Evolutionary conservation across 2,329 filamentous ascomycete species (phyloP).

Genomic region (Daldinia sp.): DNA sequence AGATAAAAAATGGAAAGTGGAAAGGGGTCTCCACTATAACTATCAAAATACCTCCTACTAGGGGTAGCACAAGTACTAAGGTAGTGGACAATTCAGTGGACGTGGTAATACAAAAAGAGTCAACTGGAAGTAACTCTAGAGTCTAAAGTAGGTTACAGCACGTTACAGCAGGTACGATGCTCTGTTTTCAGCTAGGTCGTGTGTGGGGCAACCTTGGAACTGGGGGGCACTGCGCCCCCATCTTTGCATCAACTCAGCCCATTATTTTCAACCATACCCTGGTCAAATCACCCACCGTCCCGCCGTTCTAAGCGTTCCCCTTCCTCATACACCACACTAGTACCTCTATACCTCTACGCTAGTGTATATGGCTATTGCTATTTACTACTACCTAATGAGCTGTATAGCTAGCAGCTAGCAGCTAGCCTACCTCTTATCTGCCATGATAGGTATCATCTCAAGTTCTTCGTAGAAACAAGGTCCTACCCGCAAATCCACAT

Average conservation of each 20-base stretch:
- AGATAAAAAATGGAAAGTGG: too few species aligned
- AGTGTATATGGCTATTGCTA: too few species aligned
- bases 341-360: too few species aligned
- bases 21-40: constrained; percentile 11
- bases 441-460: too few species aligned
- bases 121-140: too few species aligned
- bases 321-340: too few species aligned
- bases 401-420: too few species aligned
- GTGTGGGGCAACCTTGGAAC: constrained; percentile 21
- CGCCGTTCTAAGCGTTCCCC: neutral
- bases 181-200: constrained; percentile 8
- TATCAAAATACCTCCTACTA: too few species aligned
- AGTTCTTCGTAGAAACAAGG: neutral
- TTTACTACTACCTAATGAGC: too few species aligned
- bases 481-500: neutral
- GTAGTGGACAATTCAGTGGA: too few species aligned
- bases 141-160: neutral
- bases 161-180: neutral
- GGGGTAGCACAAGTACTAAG: neutral
- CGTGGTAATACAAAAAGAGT: too few species aligned
- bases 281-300: constrained; percentile 12
- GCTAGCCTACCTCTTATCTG: too few species aligned
- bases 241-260: constrained; percentile 27
- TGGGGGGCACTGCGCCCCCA: constrained; percentile 14
- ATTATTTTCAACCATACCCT: constrained; percentile 20